These are phyloP conservation scores for Protomyces inouyei DNA, from an alignment of 1,139 yeast genomes.

Conservation along the genomic window DNA sequence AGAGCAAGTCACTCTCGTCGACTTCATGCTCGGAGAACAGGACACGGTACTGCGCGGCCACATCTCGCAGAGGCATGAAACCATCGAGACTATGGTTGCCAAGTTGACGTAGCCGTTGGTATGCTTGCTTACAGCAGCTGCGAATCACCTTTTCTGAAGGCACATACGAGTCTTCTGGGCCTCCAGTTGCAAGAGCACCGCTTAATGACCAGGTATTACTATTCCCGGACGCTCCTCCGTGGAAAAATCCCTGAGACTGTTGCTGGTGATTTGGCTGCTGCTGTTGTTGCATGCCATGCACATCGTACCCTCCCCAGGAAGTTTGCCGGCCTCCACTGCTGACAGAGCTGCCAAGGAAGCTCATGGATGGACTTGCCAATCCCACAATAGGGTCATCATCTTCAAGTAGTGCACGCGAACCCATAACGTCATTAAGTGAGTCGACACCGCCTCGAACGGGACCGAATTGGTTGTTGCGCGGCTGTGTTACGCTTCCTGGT, in stretches of 20 bases:
- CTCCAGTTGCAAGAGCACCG: background rate
- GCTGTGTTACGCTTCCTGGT: constrained; percentile 25
- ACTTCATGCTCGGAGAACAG: background rate
- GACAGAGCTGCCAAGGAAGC: background rate
- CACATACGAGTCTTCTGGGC: background rate
- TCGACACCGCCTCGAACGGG: constrained; percentile 20
- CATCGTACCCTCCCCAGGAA: background rate
- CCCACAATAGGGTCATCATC: constrained; percentile 30
- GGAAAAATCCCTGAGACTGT: background rate
- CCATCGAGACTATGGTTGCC: background rate
- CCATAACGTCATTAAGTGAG: constrained; percentile 30
- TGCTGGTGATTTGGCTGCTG: background rate
- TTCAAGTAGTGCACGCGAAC: constrained; percentile 32
- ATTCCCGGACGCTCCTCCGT: background rate
- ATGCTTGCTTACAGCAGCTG: background rate
- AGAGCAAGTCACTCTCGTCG: background rate
- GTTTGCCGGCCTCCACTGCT: background rate
- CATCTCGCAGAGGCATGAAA: background rate
- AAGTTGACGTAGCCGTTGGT: background rate
- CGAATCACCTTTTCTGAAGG: background rate
- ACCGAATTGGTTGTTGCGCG: constrained; percentile 8
- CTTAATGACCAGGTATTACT: background rate
- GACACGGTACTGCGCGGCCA: background rate
- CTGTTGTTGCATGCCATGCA: background rate
- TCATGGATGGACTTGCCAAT: background rate